phyloP scores from a whole-genome alignment of 2,329 filamentous ascomycete genomes.

The Chrysosphaeria jannelii region DNA sequence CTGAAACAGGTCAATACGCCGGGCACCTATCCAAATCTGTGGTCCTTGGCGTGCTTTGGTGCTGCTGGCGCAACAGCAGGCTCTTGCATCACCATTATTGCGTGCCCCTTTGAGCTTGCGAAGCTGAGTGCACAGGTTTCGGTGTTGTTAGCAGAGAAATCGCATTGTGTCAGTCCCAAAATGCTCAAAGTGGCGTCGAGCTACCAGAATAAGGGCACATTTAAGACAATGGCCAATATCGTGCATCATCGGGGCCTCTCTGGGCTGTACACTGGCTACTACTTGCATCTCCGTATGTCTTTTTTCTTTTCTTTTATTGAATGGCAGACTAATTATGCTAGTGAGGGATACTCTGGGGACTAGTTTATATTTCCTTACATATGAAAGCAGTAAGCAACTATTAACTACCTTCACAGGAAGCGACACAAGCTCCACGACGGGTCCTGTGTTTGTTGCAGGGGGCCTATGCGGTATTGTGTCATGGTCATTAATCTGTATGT shows the following conservation, averaged over 20 bases:
- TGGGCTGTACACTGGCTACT: conserved; percentile 57
- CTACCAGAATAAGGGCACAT: conserved; percentile 50
- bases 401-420: conserved; percentile 45
- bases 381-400: conserved; percentile 62
- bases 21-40: conserved; percentile 39
- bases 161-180: conserved; percentile 14
- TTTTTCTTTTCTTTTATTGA: neutral
- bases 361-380: conserved; percentile 66
- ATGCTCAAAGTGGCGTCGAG: conserved; percentile 31
- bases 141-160: conserved; percentile 35
- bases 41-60: conserved; percentile 48
- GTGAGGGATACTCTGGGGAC: conserved; percentile 64
- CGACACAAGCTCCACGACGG: conserved; percentile 43
- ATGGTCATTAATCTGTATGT: conserved; percentile 46
- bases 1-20: conserved; percentile 39
- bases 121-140: conserved; percentile 70
- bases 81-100: conserved; percentile 48
- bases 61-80: conserved; percentile 52
- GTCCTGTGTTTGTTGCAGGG: conserved; percentile 49
- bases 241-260: conserved; percentile 40
- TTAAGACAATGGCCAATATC: conserved; percentile 48
- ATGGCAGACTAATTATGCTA: conserved; percentile 8
- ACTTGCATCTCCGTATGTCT: conserved; percentile 40
- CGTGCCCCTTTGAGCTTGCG: conserved; percentile 69
- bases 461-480: conserved; percentile 60